Base-by-base conservation (phyloP, 2,329 filamentous ascomycete species). In the Aureobasidium sp. region DNA sequence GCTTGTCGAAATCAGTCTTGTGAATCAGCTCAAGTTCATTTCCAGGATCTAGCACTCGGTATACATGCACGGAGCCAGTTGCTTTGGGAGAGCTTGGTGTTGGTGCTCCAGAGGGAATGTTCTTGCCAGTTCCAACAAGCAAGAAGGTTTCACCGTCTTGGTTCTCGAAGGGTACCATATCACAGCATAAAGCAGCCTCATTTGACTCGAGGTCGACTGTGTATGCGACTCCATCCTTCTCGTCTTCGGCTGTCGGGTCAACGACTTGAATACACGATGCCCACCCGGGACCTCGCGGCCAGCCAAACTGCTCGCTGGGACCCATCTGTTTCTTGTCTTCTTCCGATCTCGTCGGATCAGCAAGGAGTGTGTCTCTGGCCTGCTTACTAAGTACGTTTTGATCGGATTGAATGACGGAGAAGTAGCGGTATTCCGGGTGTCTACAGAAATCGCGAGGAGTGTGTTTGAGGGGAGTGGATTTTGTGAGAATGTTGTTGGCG, bases 221-320 rank as follows among this genome's bases (percentile, higher is more conserved):
- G 64, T 89, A 86, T 4, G 94, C 73, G 1, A 95, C 71, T 51
- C 88, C 83, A 9, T 62, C 61, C 11, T 60, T 47, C 21, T 62
- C 62, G 27, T 57, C 45, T 25, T 62, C 61, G 17, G 78, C 82
- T 2, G 93, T 71, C 0, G 94, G 92, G 69, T 99, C 94, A 19
- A 99, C 81, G 21, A 96, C 83, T 68, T 90, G 91, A 65, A 99
- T 92, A 73, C 92, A 97, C 10, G 93, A 97, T 42, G 94, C 90
- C 94, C 94, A 99, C 21, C 89, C 88, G 62, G 83, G 85, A 25
- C 85, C 91, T 60, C 86, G 84, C 10, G 94, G 89, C 68, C 96
- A 90, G 1, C 94, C 94, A 70, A 99, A 96, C 5, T 95, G 89
- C 65, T 87, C 84, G 89, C 85, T 2, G 94, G 78, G 11, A 86